Evolutionary conservation across 192 early-diverging fungal species (phyloP).

Genomic region (Chytriomyces sp.): DNA sequence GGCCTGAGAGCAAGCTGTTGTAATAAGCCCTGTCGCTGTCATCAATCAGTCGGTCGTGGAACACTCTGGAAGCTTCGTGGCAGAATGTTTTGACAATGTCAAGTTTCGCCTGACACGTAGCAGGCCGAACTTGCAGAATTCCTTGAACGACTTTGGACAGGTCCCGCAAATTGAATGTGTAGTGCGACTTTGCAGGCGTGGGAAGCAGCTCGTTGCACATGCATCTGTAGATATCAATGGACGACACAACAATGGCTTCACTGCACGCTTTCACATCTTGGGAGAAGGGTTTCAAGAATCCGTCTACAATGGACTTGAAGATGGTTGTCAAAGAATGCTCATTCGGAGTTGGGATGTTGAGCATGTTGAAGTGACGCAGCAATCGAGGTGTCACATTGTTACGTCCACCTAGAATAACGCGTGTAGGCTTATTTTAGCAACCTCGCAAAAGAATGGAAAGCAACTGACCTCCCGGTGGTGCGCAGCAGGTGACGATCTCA

Average conservation of each 20-base stretch:
- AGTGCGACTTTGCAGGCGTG: conserved; percentile 66
- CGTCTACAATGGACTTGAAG: conserved; percentile 62
- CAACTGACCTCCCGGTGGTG: conserved; percentile 54
- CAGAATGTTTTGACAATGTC: conserved; percentile 63
- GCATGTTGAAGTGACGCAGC: conserved; percentile 62
- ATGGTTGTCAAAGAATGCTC: conserved; percentile 60
- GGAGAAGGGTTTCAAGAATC: conserved; percentile 59
- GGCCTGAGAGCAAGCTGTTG: conserved; percentile 59
- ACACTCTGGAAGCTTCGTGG: conserved; percentile 61
- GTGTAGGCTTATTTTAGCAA: background rate
- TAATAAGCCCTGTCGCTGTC: conserved; percentile 58
- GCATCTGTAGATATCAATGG: conserved; percentile 63
- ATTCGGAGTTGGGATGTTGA: conserved; percentile 59
- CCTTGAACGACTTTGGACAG: conserved; percentile 67
- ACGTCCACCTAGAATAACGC: conserved; percentile 44
- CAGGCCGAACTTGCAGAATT: conserved; percentile 57
- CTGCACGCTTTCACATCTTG: conserved; percentile 50
- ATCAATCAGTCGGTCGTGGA: conserved; percentile 64
- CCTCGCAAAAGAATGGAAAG: too few relatives aligned
- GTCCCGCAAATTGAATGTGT: conserved; percentile 66
- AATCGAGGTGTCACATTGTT: conserved; percentile 62
- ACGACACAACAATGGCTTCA: conserved; percentile 59
- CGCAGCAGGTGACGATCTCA: conserved; percentile 58
- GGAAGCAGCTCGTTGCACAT: conserved; percentile 65
- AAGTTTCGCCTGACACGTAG: conserved; percentile 48